These are phyloP conservation scores for Ophiostoma triangulosporum DNA, from an alignment of 2,329 filamentous ascomycete genomes.

Conservation along the genomic window DNA sequence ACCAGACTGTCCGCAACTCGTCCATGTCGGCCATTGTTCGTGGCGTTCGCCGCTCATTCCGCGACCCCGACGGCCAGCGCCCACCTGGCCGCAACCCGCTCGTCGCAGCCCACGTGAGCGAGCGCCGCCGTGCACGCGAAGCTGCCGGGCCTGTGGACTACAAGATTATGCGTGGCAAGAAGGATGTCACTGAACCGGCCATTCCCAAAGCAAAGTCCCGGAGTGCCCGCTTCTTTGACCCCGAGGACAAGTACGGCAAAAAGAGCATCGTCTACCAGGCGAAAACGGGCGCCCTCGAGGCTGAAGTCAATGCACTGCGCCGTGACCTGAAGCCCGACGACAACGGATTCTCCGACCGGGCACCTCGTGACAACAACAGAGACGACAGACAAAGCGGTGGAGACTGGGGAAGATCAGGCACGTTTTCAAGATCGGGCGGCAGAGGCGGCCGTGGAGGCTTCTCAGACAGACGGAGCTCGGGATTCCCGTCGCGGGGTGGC, in stretches of 20 bases:
- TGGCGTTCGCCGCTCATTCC: conserved; percentile 13
- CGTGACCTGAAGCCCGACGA: not conserved
- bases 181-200: conserved; percentile 33
- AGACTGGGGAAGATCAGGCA: not conserved
- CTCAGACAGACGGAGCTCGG: not conserved
- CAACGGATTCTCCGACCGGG: not conserved
- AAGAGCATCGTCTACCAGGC: conserved; percentile 41
- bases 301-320: conserved; percentile 17
- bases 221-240: conserved; percentile 38
- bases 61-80: conserved; percentile 14
- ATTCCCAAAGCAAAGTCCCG: conserved; percentile 31
- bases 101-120: conserved; percentile 17
- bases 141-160: conserved; percentile 18
- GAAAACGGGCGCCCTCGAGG: conserved; percentile 30
- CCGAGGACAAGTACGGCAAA: conserved; percentile 36
- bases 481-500: not conserved
- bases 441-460: not conserved
- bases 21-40: conserved; percentile 16
- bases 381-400: not conserved
- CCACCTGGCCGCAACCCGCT: conserved; percentile 5
- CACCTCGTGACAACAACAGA: not conserved
- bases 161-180: conserved; percentile 34
- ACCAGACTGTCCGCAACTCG: conserved; percentile 2
- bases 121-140: conserved; percentile 17
- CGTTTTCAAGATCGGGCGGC: not conserved